Base-by-base conservation (phyloP, 208 protist species). In the Leishmania turanica region DNA sequence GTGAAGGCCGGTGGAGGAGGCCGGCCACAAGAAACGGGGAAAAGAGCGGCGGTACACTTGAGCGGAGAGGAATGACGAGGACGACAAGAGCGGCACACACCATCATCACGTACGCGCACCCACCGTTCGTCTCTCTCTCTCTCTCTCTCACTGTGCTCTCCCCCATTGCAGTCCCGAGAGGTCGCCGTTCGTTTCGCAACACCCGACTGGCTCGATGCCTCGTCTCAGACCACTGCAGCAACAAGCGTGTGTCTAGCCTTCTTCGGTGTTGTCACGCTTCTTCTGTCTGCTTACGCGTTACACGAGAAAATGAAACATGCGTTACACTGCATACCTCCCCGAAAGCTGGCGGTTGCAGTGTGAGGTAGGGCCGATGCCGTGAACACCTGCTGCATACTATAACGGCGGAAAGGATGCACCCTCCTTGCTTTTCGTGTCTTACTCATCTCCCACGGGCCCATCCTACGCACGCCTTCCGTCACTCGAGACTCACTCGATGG, bases 401-500 rank as follows among this genome's bases (percentile, higher is more conserved):
- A 64, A 64, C 11, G 6, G 58, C 27, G 27, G 27, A 31, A 34
- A 64, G 11, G 58, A 64, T 31, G 51, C 17, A 5, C 17, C 17
- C 9, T 54, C 15, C 15, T 5, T 54, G 21, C 51, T 5, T 54
- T 54, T 54, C 9, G 9, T 21, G 0, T 54, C 51, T 17, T 54
- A 0, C 51, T 54, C 51, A 21, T 54, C 51, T 6, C 51, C 17
- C 51, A 54, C 9, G 11, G 27, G 45, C 24, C 17, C 19, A 34
- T 49, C n/a, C 15, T 19, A 13, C 24, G 27, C 19, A 53, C 19
- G 21, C 45, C 27, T 53, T 45, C 27, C 8, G 13, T 76, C 51
- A 76, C 72, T 76, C 51, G 31, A 45, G 72, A 34, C 6, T 45
- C 21, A 93, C 78, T 65, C 94, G 92, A 76, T 95, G 88, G 34